Evolutionary conservation across 306 rosid species (phyloP), one percentile per base, ranked within the genome.

Genomic region (Cicer cuneatum): DNA sequence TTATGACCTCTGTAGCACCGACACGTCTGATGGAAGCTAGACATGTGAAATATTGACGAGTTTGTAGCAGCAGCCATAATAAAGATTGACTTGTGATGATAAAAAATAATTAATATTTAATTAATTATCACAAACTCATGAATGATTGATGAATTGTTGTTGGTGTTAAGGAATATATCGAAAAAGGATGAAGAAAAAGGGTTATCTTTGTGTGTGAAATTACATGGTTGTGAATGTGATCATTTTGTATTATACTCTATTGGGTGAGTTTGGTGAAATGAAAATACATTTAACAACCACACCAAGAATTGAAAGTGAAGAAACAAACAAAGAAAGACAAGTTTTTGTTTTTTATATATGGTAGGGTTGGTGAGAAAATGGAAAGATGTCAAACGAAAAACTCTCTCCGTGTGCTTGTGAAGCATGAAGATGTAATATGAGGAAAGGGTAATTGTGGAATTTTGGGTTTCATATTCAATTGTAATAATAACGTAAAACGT

Each of bases 61-160:
- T 37, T 70, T 39, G 62, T 14, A 11, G 85, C 51, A 39, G 86
- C 39, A 33, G 89, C 92, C 96, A 88, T 65, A 11, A 18, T 10
- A 29, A 65, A 18, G 46, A 40, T 15, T 40, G 48, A 42, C 11
- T 59, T 29, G 42, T 59, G 40, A 59, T 33, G 42, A 12, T 59
- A 7, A 59, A 29, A 24, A 29, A 59, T 2, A 7, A 29, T 18
- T 1, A 6, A 42, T 7, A 41, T 12, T 38, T 6, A 60, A 41
- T 1, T 62, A 37, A 7, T 8, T 4, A n/a, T 64, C 12, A 74
- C 18, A 78, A 67, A 52, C 1, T 65, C 64, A 59, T 46, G 10
- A 51, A 76, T 7, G 37, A 8, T 57, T 7, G 18, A n/a, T 48
- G 18, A 6, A 13, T 48, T 13, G 57, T 38, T 56, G 19, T 21